phyloP scores from a whole-genome alignment of 768 basidiomycete species.

The Neoboletus brunneissimus region DNA sequence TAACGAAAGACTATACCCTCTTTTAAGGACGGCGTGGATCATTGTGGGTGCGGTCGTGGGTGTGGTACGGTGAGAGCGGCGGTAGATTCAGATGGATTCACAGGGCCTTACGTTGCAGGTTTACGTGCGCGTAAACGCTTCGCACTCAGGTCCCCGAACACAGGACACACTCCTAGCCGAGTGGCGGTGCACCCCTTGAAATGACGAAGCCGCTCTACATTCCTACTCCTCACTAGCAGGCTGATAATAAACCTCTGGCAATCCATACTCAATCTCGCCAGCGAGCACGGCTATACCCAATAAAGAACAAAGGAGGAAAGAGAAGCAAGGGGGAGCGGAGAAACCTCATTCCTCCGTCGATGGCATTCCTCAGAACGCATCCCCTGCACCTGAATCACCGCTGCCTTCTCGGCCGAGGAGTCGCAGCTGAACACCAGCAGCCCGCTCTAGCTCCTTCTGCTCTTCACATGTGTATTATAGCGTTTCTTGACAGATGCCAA shows the following conservation, averaged over 20 bases:
- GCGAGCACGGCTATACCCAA: constrained; percentile 12
- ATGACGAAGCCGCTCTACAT: too few species aligned
- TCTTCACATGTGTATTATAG: constrained; percentile 82
- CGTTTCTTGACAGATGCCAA: constrained; percentile 80
- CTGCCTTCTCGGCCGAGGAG: constrained; percentile 71
- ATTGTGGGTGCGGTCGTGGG: constrained; percentile 1
- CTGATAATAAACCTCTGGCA: constrained; percentile 16
- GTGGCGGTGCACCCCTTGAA: too few species aligned
- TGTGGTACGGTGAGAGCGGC: not conserved
- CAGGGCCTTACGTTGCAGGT: too few species aligned
- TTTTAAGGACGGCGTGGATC: constrained; percentile 14
- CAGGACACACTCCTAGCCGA: too few species aligned
- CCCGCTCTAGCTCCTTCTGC: constrained; percentile 80
- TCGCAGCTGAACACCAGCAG: constrained; percentile 78
- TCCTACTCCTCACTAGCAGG: not conserved
- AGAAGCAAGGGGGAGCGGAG: too few species aligned
- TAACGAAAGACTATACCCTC: not conserved
- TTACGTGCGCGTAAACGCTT: not conserved
- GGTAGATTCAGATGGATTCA: not conserved
- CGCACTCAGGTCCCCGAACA: too few species aligned
- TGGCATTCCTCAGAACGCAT: constrained; percentile 24
- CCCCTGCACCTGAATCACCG: constrained; percentile 53
- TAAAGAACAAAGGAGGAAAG: not conserved
- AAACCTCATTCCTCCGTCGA: constrained; percentile 23
- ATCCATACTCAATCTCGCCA: constrained; percentile 19